phyloP scores from a whole-genome alignment of 805 yeast genomes.

The Candida adriatica region DNA sequence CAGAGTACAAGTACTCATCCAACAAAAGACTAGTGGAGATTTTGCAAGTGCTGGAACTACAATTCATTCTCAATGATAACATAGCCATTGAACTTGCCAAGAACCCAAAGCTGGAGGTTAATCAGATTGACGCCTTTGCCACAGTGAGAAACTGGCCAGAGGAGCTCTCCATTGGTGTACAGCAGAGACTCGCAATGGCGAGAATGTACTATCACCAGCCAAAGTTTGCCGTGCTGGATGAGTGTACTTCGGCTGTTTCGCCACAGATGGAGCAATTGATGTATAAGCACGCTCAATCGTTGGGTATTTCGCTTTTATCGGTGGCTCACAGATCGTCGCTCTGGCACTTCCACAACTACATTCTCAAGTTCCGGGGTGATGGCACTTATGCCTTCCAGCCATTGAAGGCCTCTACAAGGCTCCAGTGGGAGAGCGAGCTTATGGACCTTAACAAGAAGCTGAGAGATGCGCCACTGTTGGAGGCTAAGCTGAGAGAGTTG shows the following conservation, averaged over 20 bases:
- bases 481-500: conserved; percentile 60
- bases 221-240: conserved; percentile 90
- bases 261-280: conserved; percentile 86
- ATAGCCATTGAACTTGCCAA: conserved; percentile 29
- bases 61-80: conserved; percentile 45
- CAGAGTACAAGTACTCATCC: conserved; percentile 42
- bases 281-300: conserved; percentile 73
- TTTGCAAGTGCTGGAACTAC: conserved; percentile 50
- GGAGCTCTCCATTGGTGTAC: conserved; percentile 84
- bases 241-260: conserved; percentile 91
- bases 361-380: conserved; percentile 81
- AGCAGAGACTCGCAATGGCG: conserved; percentile 90
- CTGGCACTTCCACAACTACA: conserved; percentile 84
- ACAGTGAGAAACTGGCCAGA: conserved; percentile 79
- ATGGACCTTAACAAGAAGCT: conserved; percentile 60
- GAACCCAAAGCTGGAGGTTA: conserved; percentile 24
- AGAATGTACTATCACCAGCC: conserved; percentile 88
- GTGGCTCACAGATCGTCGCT: conserved; percentile 90
- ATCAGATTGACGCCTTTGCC: conserved; percentile 47
- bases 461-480: conserved; percentile 62
- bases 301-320: conserved; percentile 77
- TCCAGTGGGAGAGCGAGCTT: conserved; percentile 73
- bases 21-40: conserved; percentile 46
- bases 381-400: conserved; percentile 58
- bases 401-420: conserved; percentile 67